Percentiles rank a stretch among this genome's conserved stretches.
These are phyloP conservation scores for Tritrichomonas foetus DNA, from an alignment of 208 protist genomes.

Conservation along the genomic window DNA sequence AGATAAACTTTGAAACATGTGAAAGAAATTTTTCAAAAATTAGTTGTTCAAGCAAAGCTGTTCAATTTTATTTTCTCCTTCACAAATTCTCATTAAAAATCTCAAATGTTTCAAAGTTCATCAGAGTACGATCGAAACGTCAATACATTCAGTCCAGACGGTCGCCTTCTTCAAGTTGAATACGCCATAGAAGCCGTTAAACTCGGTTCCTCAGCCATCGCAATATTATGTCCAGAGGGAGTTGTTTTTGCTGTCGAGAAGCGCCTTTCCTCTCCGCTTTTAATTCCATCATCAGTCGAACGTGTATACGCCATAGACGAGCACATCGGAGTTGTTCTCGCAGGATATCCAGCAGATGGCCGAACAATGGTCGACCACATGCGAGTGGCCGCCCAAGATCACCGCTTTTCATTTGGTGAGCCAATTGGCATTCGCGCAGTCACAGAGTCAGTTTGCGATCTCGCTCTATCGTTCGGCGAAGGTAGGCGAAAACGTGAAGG, in stretches of 20 bases:
- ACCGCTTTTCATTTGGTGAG: constrained; percentile 98
- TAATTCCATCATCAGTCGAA: constrained; percentile 86
- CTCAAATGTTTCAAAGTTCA: not conserved
- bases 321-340: constrained; percentile 74
- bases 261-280: constrained; percentile 85
- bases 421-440: constrained; percentile 86
- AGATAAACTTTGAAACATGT: no score
- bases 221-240: constrained; percentile 88
- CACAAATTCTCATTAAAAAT: no score
- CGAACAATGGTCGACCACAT: constrained; percentile 94
- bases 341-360: constrained; percentile 94
- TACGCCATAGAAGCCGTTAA: constrained; percentile 84
- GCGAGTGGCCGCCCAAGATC: constrained; percentile 91
- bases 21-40: no score
- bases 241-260: constrained; percentile 98
- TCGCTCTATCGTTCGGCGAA: constrained; percentile 80
- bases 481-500: not conserved
- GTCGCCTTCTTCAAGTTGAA: constrained; percentile 94
- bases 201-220: constrained; percentile 93
- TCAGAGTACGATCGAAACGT: constrained; percentile 79
- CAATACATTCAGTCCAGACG: constrained; percentile 99
- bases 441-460: constrained; percentile 92
- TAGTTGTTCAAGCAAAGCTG: no score
- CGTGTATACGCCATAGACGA: constrained; percentile 41
- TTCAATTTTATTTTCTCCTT: no score